Evolutionary conservation across 805 yeast species (phyloP).

Genomic region (Starmera amethionina): DNA sequence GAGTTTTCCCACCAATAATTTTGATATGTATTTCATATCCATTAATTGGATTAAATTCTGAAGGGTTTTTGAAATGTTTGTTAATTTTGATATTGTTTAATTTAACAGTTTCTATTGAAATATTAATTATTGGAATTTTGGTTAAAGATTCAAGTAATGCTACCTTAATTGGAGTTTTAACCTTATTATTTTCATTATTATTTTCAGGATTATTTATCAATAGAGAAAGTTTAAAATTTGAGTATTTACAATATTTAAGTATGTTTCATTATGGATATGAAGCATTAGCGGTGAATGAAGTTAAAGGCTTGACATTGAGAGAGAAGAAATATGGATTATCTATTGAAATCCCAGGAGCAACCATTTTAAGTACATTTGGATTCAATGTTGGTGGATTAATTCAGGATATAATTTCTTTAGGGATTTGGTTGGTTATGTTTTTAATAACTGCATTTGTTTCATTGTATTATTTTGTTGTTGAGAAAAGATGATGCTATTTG

Average conservation of each 20-base stretch:
- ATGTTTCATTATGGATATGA: slow-evolving; percentile 96
- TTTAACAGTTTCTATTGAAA: slow-evolving; percentile 74
- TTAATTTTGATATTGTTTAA: slow-evolving; percentile 73
- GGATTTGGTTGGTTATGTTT: slow-evolving; percentile 48
- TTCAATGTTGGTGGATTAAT: slow-evolving; percentile 72
- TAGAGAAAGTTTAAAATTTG: slow-evolving; percentile 54
- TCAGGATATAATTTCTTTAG: slow-evolving; percentile 54
- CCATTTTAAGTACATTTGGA: slow-evolving; percentile 91
- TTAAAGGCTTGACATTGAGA: slow-evolving; percentile 68
- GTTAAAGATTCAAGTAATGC: slow-evolving; percentile 89
- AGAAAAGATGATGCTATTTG: slow-evolving; percentile 31
- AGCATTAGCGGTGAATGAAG: slow-evolving; percentile 87
- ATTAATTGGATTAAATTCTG: slow-evolving; percentile 77
- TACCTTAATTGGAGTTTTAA: slow-evolving; percentile 76
- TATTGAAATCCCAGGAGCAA: slow-evolving; percentile 97
- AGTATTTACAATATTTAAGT: slow-evolving; percentile 74
- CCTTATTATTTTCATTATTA: slow-evolving; percentile 72
- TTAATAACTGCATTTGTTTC: slow-evolving; percentile 64
- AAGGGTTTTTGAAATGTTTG: slow-evolving; percentile 63
- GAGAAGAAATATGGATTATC: slow-evolving; percentile 90
- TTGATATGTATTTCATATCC: slow-evolving; percentile 80
- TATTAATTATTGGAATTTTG: slow-evolving; percentile 79
- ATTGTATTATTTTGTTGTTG: slow-evolving; percentile 64
- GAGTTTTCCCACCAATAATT: slow-evolving; percentile 87
- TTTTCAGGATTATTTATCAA: slow-evolving; percentile 94